phyloP scores from a whole-genome alignment of 1,284 basidiomycete species.

The Tausonia pullulans region DNA sequence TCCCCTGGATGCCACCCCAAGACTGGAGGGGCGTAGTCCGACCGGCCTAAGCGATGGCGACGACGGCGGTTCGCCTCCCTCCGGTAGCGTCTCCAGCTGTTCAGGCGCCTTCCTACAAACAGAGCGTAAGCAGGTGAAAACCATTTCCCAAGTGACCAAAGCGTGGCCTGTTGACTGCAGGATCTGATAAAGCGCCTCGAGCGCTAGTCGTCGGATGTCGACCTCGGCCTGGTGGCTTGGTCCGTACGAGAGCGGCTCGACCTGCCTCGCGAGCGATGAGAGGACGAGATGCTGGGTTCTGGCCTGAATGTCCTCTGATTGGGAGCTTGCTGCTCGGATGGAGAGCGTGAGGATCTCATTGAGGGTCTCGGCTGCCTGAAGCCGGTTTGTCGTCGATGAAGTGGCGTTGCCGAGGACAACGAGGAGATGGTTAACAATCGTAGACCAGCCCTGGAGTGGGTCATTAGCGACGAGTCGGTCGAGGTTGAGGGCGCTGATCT shows the following conservation, averaged over 20 bases:
- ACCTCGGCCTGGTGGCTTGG: constrained; percentile 35
- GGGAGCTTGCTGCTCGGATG: constrained; percentile 41
- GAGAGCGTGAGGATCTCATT: constrained; percentile 62
- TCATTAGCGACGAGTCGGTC: constrained; percentile 68
- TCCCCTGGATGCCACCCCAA: constrained; percentile 17
- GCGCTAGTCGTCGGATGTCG: constrained; percentile 73
- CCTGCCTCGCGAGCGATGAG: constrained; percentile 66
- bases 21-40: too few species aligned
- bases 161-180: constrained; percentile 85
- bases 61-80: background rate
- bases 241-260: constrained; percentile 38
- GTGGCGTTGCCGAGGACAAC: constrained; percentile 53
- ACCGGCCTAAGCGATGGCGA: too few species aligned
- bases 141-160: constrained; percentile 76
- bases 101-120: constrained; percentile 43
- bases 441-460: constrained; percentile 74
- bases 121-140: constrained; percentile 79
- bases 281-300: constrained; percentile 71
- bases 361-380: constrained; percentile 76
- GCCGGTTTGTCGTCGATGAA: constrained; percentile 65
- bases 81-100: background rate
- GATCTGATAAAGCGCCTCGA: constrained; percentile 79
- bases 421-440: constrained; percentile 65
- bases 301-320: constrained; percentile 47
- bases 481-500: constrained; percentile 69